phyloP scores from a whole-genome alignment of 495 filamentous ascomycete genomes.

The Penicillium paxilli region DNA sequence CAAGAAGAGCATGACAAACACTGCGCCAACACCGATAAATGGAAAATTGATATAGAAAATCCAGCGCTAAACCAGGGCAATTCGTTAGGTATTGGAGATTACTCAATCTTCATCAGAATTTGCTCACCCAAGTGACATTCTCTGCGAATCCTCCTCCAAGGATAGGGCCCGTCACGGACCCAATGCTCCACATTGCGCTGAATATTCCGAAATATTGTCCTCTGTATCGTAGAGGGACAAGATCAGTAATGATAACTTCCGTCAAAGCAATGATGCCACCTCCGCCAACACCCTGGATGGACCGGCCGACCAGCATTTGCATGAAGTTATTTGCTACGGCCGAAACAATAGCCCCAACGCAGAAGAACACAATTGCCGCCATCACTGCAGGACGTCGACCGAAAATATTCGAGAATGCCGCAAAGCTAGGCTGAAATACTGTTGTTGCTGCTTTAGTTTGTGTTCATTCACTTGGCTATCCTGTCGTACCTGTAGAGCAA shows the following conservation, averaged over 20 bases:
- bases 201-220: conserved; percentile 53
- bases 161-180: conserved; percentile 66
- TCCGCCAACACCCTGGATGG: conserved; percentile 70
- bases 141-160: conserved; percentile 69
- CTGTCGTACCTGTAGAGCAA: conserved; percentile 36
- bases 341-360: conserved; percentile 55
- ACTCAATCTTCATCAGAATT: background rate
- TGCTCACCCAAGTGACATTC: conserved; percentile 58
- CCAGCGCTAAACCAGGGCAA: conserved; percentile 38
- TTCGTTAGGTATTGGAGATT: background rate
- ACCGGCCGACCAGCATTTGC: conserved; percentile 63
- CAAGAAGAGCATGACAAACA: conserved; percentile 51
- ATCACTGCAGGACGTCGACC: conserved; percentile 47
- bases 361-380: conserved; percentile 54
- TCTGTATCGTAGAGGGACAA: conserved; percentile 49
- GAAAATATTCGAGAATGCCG: conserved; percentile 42
- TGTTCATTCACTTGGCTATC: background rate
- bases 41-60: conserved; percentile 60
- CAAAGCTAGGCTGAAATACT: conserved; percentile 45
- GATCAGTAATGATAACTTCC: conserved; percentile 69
- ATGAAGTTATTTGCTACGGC: conserved; percentile 61
- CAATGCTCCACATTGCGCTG: conserved; percentile 62
- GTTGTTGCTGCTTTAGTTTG: background rate
- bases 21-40: conserved; percentile 47
- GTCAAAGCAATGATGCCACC: conserved; percentile 67